Base-by-base conservation (phyloP, 2,329 filamentous ascomycete genomes). In the Chalara sp. region DNA sequence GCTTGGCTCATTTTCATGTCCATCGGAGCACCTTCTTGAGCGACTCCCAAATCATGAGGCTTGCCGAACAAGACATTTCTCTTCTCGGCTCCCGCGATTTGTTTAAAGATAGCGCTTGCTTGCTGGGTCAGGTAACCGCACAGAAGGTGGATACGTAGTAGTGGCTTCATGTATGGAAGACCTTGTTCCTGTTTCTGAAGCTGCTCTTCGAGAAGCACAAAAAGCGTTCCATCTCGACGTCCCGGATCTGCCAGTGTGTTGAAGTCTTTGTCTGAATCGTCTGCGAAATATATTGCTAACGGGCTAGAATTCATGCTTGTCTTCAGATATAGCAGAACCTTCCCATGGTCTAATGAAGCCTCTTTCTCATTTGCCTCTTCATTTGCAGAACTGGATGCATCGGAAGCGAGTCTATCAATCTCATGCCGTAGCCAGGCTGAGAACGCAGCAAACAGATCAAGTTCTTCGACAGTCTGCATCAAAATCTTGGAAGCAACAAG, bases 371-470 rank as follows among this genome's bases (percentile, higher is more conserved):
- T 78, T 43, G 87, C 74, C 56, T 96, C 92, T 28, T 89, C 83
- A 6, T 75, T 70, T 13, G 73, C 73, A 44, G 43, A 45, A 13
- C 77, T 71, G 1, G 75, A 76, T 12, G 76, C 74, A 58, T 86
- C 70, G 63, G 85, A 81, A 5, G 81, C 80, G 44, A 92, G 79
- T 11, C 85, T 79, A 56, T 95, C 88, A 52, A 96, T 92, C 61
- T 91, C 84, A 61, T 89, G 80, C 33, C 84, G 82, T 47, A 97
- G 72, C 92, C 92, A 97, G 48, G 77, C 75, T 1, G 88, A 91
- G 64, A 96, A 97, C 5, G 81, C 77, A 2, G 72, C 67, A 61
- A 95, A 97, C 46, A 90, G 79, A 30, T 83, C 78, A 12, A 92
- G 78, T 67, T 97, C 92, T 50, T 87, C 81, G 63, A 87, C 84